phyloP scores from a whole-genome alignment of 306 rosid species.

The Rosa rugosa region DNA sequence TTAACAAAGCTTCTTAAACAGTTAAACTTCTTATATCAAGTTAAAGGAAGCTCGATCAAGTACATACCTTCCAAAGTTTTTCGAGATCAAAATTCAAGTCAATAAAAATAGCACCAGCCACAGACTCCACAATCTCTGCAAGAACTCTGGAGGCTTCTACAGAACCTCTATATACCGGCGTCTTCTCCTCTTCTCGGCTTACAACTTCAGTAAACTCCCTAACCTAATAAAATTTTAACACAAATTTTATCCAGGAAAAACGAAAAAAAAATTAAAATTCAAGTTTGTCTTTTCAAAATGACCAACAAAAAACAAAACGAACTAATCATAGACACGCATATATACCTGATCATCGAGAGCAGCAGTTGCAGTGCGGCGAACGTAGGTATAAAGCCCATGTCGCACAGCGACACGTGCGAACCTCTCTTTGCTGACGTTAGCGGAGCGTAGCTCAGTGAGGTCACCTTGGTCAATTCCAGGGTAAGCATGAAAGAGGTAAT shows the following conservation, averaged over 20 bases:
- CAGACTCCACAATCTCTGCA: slow-evolving; percentile 77
- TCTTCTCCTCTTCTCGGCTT: slow-evolving; percentile 27
- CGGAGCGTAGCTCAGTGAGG: slow-evolving; percentile 61
- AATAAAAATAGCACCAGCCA: slow-evolving; percentile 64
- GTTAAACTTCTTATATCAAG: no score
- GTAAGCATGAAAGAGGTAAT: slow-evolving; percentile 43
- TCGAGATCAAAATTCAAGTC: slow-evolving; percentile 55
- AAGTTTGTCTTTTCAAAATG: no score
- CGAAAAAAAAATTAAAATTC: no score
- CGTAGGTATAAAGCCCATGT: slow-evolving; percentile 34
- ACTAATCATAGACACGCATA: no score
- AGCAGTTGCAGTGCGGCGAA: slow-evolving; percentile 43
- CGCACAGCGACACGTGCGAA: slow-evolving; percentile 77
- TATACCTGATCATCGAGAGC: slow-evolving; percentile 30
- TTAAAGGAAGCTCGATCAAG: slow-evolving; percentile 13
- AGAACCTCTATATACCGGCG: slow-evolving; percentile 50
- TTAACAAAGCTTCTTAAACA: no score
- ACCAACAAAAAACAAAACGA: no score
- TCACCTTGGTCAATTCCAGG: slow-evolving; percentile 45
- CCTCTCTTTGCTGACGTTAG: slow-evolving; percentile 72
- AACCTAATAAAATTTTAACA: slow-evolving; percentile 23
- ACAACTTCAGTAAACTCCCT: slow-evolving; percentile 51
- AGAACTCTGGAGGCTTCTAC: slow-evolving; percentile 84
- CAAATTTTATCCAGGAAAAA: no score
- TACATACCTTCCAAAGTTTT: slow-evolving; percentile 59